Percentiles rank a stretch among this genome's conserved stretches.
Conservation (phyloP, 2,329 filamentous ascomycete species). For the Aspergillus calidoustus region DNA sequence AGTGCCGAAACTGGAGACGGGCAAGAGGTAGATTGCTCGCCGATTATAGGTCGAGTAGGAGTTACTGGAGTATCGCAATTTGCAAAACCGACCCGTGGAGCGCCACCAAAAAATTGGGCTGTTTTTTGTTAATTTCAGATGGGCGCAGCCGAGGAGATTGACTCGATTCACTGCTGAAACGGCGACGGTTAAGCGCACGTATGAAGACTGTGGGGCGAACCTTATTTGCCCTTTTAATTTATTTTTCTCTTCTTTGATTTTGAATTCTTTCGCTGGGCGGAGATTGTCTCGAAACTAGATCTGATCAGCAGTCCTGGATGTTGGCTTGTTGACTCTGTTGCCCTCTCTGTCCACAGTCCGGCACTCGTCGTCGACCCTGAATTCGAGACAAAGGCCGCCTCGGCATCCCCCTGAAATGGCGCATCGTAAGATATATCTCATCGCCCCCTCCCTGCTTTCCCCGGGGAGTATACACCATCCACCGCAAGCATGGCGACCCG, state of each 20-base stretch:
- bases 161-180: background rate
- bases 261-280: too few relatives aligned
- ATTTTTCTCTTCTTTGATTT: background rate
- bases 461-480: background rate
- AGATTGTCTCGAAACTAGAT: background rate
- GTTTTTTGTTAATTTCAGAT: background rate
- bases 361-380: background rate
- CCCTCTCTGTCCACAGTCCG: background rate
- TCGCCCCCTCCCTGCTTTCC: background rate
- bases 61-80: background rate
- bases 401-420: background rate
- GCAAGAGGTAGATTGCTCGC: background rate
- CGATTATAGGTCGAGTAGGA: background rate
- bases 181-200: background rate
- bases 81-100: background rate
- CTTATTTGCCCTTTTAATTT: background rate
- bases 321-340: too few relatives aligned
- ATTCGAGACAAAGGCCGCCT: background rate
- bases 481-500: conserved; percentile 8
- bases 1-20: background rate
- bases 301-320: background rate
- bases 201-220: background rate
- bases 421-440: background rate
- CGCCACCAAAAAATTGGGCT: conserved; percentile 8
- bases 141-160: conserved; percentile 3